A percentile compares a stretch with the other conserved stretches of the same genome.
These are phyloP conservation scores for Antitrichia curtipendula DNA, from an alignment of 225 moss, liverwort and hornwort species.

Conservation along the genomic window DNA sequence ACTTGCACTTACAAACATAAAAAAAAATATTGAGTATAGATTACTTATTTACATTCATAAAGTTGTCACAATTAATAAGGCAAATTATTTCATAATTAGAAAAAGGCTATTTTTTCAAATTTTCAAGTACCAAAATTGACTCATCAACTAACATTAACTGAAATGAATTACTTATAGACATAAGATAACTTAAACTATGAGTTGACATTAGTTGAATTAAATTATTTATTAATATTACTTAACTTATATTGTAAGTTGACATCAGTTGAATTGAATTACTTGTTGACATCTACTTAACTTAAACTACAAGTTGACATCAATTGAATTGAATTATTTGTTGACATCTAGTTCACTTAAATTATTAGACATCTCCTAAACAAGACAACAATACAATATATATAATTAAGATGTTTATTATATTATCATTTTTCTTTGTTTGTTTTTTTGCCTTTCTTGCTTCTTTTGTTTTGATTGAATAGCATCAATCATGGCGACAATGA, in stretches of 20 bases:
- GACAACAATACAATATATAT: too few species aligned
- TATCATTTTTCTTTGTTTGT: not conserved
- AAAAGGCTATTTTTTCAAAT: not conserved
- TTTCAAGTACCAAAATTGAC: not conserved
- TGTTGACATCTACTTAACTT: too few species aligned
- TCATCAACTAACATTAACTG: not conserved
- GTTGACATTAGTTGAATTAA: too few species aligned
- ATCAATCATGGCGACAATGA: not conserved
- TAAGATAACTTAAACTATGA: not conserved
- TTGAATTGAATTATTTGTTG: not conserved
- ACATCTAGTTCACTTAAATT: not conserved
- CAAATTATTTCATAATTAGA: not conserved
- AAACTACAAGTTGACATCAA: too few species aligned
- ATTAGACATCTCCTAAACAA: not conserved
- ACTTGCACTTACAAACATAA: not conserved
- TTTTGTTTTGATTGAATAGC: not conserved
- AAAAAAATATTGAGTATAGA: not conserved
- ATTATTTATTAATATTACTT: too few species aligned
- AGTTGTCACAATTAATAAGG: not conserved
- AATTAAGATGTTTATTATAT: not conserved
- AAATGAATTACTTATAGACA: not conserved
- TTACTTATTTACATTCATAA: not conserved
- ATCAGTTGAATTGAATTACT: too few species aligned
- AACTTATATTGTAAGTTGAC: too few species aligned
- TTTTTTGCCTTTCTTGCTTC: not conserved